Base-by-base conservation (phyloP, 1,284 basidiomycete species). In the Ustilago lituana region DNA sequence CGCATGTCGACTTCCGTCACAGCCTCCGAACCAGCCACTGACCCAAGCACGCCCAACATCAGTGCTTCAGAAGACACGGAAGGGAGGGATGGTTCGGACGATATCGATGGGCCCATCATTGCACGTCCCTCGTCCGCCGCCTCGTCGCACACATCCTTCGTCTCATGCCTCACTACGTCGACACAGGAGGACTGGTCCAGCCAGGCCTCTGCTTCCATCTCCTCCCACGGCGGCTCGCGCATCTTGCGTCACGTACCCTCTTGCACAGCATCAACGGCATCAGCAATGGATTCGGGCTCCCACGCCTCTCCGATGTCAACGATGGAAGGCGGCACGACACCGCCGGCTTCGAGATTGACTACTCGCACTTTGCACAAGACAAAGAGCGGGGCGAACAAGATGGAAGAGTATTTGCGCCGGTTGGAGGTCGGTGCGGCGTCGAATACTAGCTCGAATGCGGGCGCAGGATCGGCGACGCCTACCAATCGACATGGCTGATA, bases 341-440 rank as follows among this genome's bases (percentile, higher is more conserved):
- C 29, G 10, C 24, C 50, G 8, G 41, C 46, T 6, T 50, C 55
- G 0, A 58, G 55, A 45, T 35, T 61, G 36, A 61, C 51, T 2
- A 59, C 38, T 23, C 31, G 65, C 4, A 55, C 53, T 17, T 19
- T 70, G 23, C 55, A 55, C 53, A 64, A 64, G 51, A 69, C 66
- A 2, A 37, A 23, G 26, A 57, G 63, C 1, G 68, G 54, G 2
- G 68, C 68, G 4, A 52, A 66, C 3, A 58, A 59, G 52, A 71
- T 71, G 70, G 70, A 73, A 23, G 65, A 61, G 24, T 65, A 68
- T 41, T 33, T 73, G 33, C 23, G 45, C 4, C 23, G 70, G 14
- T 46, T 68, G 15, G 55, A 66, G 37, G 45, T 43, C 9, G 35
- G 51, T 11, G 23, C 46, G 6, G 14, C 14, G 14, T 26, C 23